Evolutionary conservation across 2,329 filamentous ascomycete species (phyloP).

Genomic region (Ceratocystis eucalypticola): DNA sequence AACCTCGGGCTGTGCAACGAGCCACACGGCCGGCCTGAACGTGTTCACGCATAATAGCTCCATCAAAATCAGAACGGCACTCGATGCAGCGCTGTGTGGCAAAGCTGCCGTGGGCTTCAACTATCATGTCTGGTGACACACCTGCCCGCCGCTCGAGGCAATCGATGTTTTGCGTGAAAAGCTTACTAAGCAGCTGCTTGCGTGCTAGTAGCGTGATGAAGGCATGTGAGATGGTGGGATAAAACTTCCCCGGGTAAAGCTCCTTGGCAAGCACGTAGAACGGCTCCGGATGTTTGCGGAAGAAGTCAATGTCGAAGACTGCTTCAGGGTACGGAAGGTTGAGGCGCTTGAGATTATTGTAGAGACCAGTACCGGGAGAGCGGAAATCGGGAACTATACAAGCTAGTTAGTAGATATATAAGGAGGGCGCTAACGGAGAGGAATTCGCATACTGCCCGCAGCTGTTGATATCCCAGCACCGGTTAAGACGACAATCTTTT

Average conservation of each 20-base stretch:
- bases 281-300: constrained; percentile 66
- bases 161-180: constrained; percentile 97
- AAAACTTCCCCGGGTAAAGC: constrained; percentile 78
- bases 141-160: constrained; percentile 82
- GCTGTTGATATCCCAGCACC: constrained; percentile 79
- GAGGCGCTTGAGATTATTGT: constrained; percentile 76
- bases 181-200: constrained; percentile 65
- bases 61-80: constrained; percentile 59
- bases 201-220: constrained; percentile 73
- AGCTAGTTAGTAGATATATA: neutral
- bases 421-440: neutral
- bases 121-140: constrained; percentile 63
- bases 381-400: constrained; percentile 78
- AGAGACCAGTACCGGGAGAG: constrained; percentile 83
- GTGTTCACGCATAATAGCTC: constrained; percentile 57
- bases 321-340: constrained; percentile 82
- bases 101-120: constrained; percentile 94
- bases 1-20: constrained; percentile 46
- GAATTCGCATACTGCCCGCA: constrained; percentile 40
- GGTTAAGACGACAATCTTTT: constrained; percentile 72
- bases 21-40: constrained; percentile 58
- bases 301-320: constrained; percentile 87
- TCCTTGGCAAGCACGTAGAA: constrained; percentile 91
- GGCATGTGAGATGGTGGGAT: constrained; percentile 77
- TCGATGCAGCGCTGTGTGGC: constrained; percentile 84